Base-by-base conservation (phyloP, 208 protist genomes). In the Crithidia sp. region DNA sequence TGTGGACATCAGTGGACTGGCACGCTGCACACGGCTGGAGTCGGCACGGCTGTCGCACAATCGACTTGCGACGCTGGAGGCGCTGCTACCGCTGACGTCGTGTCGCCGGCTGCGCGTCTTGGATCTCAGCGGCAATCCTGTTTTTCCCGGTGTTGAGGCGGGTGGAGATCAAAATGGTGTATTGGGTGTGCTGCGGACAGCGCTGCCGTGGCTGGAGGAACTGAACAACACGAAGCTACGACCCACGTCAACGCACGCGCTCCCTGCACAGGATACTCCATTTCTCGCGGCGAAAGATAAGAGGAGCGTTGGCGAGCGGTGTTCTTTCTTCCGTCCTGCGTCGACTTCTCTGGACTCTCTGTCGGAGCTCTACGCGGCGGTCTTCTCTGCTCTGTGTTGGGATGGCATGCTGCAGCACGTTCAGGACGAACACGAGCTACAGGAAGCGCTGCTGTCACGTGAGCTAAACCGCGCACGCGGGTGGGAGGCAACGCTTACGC, bases 21-120 rank as follows among this genome's bases (percentile, higher is more conserved):
- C 47, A 8, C 62, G 80, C 53, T 95, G 90, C 63, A 70, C 74
- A 6, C 89, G 91, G 4, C 76, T 97, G 47, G 69, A 62, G n/a
- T 75, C 60, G 2, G 52, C 95, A 10, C 87, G 84, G 50, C 50
- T 97, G 9, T 74, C 89, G 4, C 76, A 84, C 55, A 97, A 97
- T 67, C 64, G 65, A n/a, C 74, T 97, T 7, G 41, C 55, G 0
- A 57, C 50, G 10, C 37, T 85, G 10, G 59, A 76, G 12, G 74
- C 74, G 14, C 67, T 95, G 5, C 12, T 71, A 4, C 88, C 88
- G 7, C 70, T 96, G 14, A 39, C 60, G 10, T 82, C 76, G 28
- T 94, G 88, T 59, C 63, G 64, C 10, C 77, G 62, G 9, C 60
- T 96, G 16, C 57, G 67, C 6, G 55, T 53, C 10, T 75, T 96